These are phyloP conservation scores for Thermochaetoides thermophila DNA, from an alignment of 495 filamentous ascomycete species.

Conservation along the genomic window DNA sequence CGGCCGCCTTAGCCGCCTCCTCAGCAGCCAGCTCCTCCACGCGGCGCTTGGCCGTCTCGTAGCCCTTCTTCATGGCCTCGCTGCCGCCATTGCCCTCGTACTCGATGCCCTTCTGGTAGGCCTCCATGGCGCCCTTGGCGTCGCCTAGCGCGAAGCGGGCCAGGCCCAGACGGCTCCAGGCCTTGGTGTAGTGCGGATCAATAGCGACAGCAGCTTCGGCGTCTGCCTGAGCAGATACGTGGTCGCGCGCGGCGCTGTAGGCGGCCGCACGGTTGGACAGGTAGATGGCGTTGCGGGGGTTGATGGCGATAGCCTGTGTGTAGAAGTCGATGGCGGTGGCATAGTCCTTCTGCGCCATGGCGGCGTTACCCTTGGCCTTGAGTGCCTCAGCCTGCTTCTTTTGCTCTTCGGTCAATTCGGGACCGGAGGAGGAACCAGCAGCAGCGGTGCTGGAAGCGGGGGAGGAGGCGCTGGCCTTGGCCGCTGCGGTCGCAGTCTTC, in stretches of 20 bases:
- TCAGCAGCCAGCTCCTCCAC: constrained; percentile 56
- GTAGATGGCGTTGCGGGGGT: constrained; percentile 85
- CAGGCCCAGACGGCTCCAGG: constrained; percentile 82
- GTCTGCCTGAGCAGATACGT: constrained; percentile 66
- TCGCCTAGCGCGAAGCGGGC: constrained; percentile 84
- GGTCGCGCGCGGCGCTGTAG: constrained; percentile 64
- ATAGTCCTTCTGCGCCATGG: constrained; percentile 90
- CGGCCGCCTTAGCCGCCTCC: constrained; percentile 16
- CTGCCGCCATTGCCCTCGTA: constrained; percentile 79
- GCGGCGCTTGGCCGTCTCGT: constrained; percentile 73
- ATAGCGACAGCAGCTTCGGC: constrained; percentile 74
- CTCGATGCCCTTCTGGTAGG: constrained; percentile 85
- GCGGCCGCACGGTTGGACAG: constrained; percentile 95
- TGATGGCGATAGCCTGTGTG: constrained; percentile 62
- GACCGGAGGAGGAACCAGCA: constrained; percentile 7
- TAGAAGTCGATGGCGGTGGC: constrained; percentile 65
- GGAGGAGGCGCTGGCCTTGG: constrained; percentile 16
- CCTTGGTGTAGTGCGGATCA: constrained; percentile 91
- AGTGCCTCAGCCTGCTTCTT: constrained; percentile 68
- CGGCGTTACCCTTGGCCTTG: constrained; percentile 84
- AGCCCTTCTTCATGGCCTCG: constrained; percentile 86
- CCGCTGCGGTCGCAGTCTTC: constrained; percentile 30
- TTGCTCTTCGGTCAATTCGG: constrained; percentile 33
- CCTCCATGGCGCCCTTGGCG: constrained; percentile 81
- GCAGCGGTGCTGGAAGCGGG: constrained; percentile 12